A percentile compares a stretch with the other conserved stretches of the same genome.
Conservation (phyloP, 257 asterid species). For the Catharanthus roseus region DNA sequence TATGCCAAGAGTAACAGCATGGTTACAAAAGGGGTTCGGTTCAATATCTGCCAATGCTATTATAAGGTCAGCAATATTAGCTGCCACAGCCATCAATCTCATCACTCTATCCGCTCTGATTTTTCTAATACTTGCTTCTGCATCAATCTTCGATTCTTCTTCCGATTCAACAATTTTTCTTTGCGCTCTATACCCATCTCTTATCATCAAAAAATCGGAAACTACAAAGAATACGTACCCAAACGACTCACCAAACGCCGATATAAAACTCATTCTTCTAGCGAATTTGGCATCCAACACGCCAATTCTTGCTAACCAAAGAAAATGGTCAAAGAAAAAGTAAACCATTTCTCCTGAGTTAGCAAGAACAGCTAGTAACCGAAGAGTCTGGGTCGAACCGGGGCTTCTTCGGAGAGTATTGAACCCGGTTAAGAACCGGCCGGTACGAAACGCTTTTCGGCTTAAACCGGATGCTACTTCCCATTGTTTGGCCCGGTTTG, state of each 20-base stretch:
- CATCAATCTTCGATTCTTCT: slow-evolving; percentile 23
- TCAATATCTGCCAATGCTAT: slow-evolving; percentile 84
- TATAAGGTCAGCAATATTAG: slow-evolving; percentile 75
- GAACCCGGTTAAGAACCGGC: slow-evolving; percentile 89
- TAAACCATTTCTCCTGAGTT: slow-evolving; percentile 92
- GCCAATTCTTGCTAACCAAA: slow-evolving; percentile 78
- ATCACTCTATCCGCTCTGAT: slow-evolving; percentile 72
- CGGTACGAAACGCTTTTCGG: slow-evolving; percentile 82
- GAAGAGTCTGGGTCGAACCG: slow-evolving; percentile 45
- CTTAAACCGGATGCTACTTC: slow-evolving; percentile 89
- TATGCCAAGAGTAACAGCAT: slow-evolving; percentile 71
- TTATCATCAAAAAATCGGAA: slow-evolving; percentile 52
- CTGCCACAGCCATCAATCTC: slow-evolving; percentile 88
- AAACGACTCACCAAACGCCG: slow-evolving; percentile 88
- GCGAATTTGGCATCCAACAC: slow-evolving; percentile 57
- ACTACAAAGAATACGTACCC: slow-evolving; percentile 70
- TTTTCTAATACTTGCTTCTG: slow-evolving; percentile 25
- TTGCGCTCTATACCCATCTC: slow-evolving; percentile 55
- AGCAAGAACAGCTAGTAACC: slow-evolving; percentile 59
- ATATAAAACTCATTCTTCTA: slow-evolving; percentile 63
- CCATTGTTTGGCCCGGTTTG: slow-evolving; percentile 72
- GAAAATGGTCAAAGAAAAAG: slow-evolving; percentile 89
- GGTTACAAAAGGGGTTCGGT: slow-evolving; percentile 87
- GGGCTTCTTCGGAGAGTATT: slow-evolving; percentile 63
- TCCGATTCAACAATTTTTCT: slow-evolving; percentile 26